Base-by-base conservation (phyloP, 352 stramenopile genomes). In the Pythium guiyangense region DNA sequence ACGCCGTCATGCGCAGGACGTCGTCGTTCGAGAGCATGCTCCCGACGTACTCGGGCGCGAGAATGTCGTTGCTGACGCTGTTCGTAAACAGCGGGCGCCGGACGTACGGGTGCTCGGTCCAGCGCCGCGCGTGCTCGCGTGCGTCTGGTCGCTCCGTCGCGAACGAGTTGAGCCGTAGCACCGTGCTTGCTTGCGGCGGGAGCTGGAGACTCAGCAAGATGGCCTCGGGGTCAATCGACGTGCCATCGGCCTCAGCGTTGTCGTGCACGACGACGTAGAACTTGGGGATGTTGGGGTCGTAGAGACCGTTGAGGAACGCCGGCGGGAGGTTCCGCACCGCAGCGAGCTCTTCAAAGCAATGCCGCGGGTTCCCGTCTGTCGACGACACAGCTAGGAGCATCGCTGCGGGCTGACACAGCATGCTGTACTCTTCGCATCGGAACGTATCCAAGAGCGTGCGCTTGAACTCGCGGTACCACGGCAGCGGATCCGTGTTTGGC, bases 231-330 rank as follows among this genome's bases (percentile, higher is more conserved):
- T 94, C 84, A 40, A 94, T 94, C 0, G 73, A 76, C 34, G 84
- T 94, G 31, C 80, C 78, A 12, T 86, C 69, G 2, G 84, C 90
- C 66, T 96, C 83, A 37, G 73, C 57, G 5, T 80, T 62, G 63
- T 97, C 90, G 53, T 97, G 90, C 26, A 97, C 42, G 17, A 97
- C 73, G n/a, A 97, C 60, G 60, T 91, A 96, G 55, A 90, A 95
- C 59, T 94, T 92, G 15, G 86, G 78, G 14, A 96, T 55, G 34
- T 77, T 84, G 6, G 74, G 62, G 57, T 96, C 86, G 57, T 94
- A 96, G 3, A 92, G 57, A 8, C 81, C 85, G 54, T 88, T 69
- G 14, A 84, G 70, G 54, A 95, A 95, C 17, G 76, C 68, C 0
- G 54, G 27, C 0, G 85, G 85, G 0, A 95, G 60, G 40, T 79